Evolutionary conservation across 2,329 filamentous ascomycete species (phyloP).

Genomic region (Penicillium palitans): DNA sequence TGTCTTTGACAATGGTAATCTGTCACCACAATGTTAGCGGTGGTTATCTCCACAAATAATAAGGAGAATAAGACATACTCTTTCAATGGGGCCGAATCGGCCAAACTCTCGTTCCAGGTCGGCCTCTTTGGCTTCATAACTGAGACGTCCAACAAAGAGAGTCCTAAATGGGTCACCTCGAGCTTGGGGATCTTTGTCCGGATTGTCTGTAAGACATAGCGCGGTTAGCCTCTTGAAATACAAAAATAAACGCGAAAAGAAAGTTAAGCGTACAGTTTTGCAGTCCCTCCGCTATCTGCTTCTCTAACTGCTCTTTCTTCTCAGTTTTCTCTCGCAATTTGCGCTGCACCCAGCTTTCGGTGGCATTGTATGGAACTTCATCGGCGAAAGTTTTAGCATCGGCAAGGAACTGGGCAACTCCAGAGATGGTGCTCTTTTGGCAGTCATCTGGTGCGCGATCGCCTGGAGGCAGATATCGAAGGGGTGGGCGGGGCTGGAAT

Average conservation of each 20-base stretch:
- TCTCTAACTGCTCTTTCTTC: conserved; percentile 69
- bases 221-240: conserved; percentile 8
- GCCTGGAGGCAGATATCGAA: conserved; percentile 81
- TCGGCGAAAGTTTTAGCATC: conserved; percentile 76
- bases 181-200: conserved; percentile 80
- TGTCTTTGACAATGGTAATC: conserved; percentile 86
- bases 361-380: conserved; percentile 72
- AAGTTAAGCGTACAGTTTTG: conserved; percentile 58
- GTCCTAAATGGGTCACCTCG: conserved; percentile 94
- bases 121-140: conserved; percentile 83
- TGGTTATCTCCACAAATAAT: not conserved
- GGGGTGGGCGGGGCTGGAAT: conserved; percentile 88
- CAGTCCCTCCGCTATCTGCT: conserved; percentile 63
- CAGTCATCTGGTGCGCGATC: conserved; percentile 83
- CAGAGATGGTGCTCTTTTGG: conserved; percentile 69
- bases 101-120: conserved; percentile 93
- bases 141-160: conserved; percentile 84
- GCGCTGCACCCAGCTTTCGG: conserved; percentile 88
- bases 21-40: conserved; percentile 41
- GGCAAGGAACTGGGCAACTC: conserved; percentile 72
- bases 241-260: not conserved
- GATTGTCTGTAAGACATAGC: conserved; percentile 62
- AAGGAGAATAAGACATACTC: conserved; percentile 57
- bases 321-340: conserved; percentile 82
- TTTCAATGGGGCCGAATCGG: conserved; percentile 89